These are phyloP conservation scores for Hyphopichia pseudoburtonii DNA, from an alignment of 1,139 yeast species.

Conservation along the genomic window DNA sequence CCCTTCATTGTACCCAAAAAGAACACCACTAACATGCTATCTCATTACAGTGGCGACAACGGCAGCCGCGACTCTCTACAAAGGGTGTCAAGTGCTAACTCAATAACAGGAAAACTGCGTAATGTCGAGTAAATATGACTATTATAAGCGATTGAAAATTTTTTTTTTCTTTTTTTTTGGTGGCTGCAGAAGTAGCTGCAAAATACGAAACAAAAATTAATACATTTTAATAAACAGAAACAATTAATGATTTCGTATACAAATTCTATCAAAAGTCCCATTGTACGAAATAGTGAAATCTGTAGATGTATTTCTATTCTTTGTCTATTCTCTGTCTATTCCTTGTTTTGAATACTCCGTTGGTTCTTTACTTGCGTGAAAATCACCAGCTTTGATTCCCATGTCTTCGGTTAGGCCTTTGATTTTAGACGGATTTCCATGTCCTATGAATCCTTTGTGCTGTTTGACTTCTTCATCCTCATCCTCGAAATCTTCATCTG, in stretches of 20 bases:
- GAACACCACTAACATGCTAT: conserved; percentile 13
- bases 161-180: not conserved
- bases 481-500: too few relatives aligned
- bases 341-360: too few relatives aligned
- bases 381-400: not conserved
- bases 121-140: conserved; percentile 1
- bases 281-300: too few relatives aligned
- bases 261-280: too few relatives aligned
- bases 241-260: too few relatives aligned
- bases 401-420: not conserved
- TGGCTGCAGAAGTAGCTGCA: not conserved
- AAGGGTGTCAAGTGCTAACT: conserved; percentile 20
- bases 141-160: not conserved
- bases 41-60: conserved; percentile 20
- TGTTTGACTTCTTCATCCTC: conserved; percentile 1
- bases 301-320: too few relatives aligned
- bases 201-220: not conserved
- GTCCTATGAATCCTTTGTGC: conserved; percentile 3
- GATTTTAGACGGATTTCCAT: conserved; percentile 2
- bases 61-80: conserved; percentile 35
- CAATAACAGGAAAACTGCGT: conserved; percentile 13
- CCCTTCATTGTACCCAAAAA: conserved; percentile 38
- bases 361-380: too few relatives aligned
- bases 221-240: too few relatives aligned
- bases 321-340: too few relatives aligned